phyloP scores from a whole-genome alignment of 352 stramenopile genomes.

The Pythium monospermum region DNA sequence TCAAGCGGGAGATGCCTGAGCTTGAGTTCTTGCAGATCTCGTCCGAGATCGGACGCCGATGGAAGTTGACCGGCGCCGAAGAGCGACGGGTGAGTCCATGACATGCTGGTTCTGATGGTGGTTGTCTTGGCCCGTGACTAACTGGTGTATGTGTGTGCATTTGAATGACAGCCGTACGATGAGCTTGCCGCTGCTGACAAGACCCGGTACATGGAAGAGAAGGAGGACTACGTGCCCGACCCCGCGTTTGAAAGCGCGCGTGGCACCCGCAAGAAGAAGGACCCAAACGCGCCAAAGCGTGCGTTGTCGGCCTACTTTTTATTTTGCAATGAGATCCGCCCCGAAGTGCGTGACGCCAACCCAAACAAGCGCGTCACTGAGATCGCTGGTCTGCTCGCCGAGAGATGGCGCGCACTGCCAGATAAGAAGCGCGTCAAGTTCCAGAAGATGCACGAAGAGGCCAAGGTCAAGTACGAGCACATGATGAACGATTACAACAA shows the following conservation, averaged over 20 bases:
- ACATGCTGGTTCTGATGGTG: constrained; percentile 6
- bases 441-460: constrained; percentile 83
- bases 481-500: constrained; percentile 90
- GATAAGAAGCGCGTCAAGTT: constrained; percentile 91
- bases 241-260: constrained; percentile 67
- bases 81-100: constrained; percentile 47
- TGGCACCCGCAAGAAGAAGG: constrained; percentile 84
- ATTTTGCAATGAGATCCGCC: constrained; percentile 93
- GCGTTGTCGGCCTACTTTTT: constrained; percentile 94
- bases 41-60: constrained; percentile 81
- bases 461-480: constrained; percentile 85
- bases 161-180: constrained; percentile 65
- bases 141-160: constrained; percentile 9
- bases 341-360: constrained; percentile 89
- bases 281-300: constrained; percentile 92
- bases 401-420: constrained; percentile 85
- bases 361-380: constrained; percentile 94
- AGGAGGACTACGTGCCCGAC: constrained; percentile 87
- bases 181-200: constrained; percentile 83
- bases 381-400: constrained; percentile 76
- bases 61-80: constrained; percentile 67
- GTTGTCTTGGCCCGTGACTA: background rate
- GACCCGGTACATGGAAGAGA: constrained; percentile 83
- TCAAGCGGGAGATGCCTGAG: constrained; percentile 87
- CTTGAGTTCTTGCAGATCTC: constrained; percentile 83